Conservation (phyloP, 805 yeast species). For the Vanderwaltozyma yarrowii region DNA sequence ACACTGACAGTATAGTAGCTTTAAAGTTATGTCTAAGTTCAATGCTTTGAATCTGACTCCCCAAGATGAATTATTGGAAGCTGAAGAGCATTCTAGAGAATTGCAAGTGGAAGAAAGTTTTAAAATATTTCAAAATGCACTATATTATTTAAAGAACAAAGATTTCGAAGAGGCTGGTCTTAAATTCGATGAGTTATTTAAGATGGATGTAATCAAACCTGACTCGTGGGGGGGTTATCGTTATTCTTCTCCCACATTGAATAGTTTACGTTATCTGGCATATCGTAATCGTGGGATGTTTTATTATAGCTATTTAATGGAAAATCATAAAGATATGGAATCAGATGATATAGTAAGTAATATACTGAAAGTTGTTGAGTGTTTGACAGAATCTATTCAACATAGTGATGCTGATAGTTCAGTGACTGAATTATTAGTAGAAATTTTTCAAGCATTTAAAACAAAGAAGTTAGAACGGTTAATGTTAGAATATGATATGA, state of each 20-base stretch:
- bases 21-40: slow-evolving; percentile 51
- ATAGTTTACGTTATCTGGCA: slow-evolving; percentile 63
- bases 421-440: slow-evolving; percentile 39
- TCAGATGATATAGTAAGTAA: slow-evolving; percentile 33
- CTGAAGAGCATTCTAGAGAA: slow-evolving; percentile 86
- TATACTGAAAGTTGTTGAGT: slow-evolving; percentile 42
- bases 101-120: slow-evolving; percentile 82
- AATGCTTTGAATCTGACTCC: slow-evolving; percentile 71
- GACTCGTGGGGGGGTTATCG: slow-evolving; percentile 31
- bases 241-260: slow-evolving; percentile 52
- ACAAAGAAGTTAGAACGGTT: slow-evolving; percentile 42
- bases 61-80: slow-evolving; percentile 57
- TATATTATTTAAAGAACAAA: slow-evolving; percentile 45
- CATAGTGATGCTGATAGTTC: slow-evolving; percentile 59
- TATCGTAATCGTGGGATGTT: slow-evolving; percentile 76
- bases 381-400: slow-evolving; percentile 51
- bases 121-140: slow-evolving; percentile 60
- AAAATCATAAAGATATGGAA: slow-evolving; percentile 16
- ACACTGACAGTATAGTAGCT: too few relatives aligned
- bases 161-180: slow-evolving; percentile 40
- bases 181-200: slow-evolving; percentile 53
- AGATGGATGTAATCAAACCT: slow-evolving; percentile 51
- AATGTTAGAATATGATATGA: slow-evolving; percentile 48
- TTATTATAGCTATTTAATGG: slow-evolving; percentile 34
- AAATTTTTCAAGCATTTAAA: slow-evolving; percentile 41